phyloP scores from a whole-genome alignment of 306 rosid species.

The Geum urbanum region DNA sequence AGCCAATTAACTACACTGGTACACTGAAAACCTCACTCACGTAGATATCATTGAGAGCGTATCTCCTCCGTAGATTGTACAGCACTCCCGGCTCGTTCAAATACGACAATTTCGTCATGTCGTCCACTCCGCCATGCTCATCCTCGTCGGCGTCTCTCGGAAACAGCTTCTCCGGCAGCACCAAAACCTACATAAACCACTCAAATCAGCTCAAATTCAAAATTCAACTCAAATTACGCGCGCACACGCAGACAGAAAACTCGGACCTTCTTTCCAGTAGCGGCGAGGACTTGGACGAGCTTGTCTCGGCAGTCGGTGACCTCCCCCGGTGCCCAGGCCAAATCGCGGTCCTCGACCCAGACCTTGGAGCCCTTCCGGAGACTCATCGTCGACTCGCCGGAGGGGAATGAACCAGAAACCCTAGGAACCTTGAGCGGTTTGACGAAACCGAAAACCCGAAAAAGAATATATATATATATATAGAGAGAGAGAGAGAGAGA shows the following conservation, averaged over 20 bases:
- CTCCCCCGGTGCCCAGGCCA: conserved; percentile 77
- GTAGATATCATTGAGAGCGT: conserved; percentile 86
- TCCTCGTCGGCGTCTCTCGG: conserved; percentile 92
- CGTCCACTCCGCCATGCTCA: conserved; percentile 91
- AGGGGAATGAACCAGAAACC: conserved; percentile 2
- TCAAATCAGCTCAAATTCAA: background rate
- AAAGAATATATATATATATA: too few relatives aligned
- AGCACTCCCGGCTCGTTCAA: conserved; percentile 96
- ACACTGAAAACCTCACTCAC: conserved; percentile 37
- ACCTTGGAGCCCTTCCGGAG: conserved; percentile 79
- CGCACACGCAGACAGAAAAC: background rate
- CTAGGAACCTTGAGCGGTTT: conserved; percentile 19
- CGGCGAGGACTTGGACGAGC: conserved; percentile 39
- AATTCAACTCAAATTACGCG: background rate
- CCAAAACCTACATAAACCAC: conserved; percentile 50
- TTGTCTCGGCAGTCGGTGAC: conserved; percentile 47
- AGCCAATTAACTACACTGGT: background rate
- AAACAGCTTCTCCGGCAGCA: conserved; percentile 48
- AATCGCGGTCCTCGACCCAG: conserved; percentile 67
- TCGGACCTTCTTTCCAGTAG: conserved; percentile 64
- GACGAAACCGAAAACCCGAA: conserved; percentile 43
- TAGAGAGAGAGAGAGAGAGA: conserved; percentile 10
- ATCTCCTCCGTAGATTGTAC: conserved; percentile 86
- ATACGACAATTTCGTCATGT: conserved; percentile 84
- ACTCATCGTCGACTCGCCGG: conserved; percentile 46